A percentile compares a stretch with the other conserved stretches of the same genome.
These are phyloP conservation scores for Pseudocohnilembus persalinus DNA, from an alignment of 169 alveolate species.

Conservation along the genomic window DNA sequence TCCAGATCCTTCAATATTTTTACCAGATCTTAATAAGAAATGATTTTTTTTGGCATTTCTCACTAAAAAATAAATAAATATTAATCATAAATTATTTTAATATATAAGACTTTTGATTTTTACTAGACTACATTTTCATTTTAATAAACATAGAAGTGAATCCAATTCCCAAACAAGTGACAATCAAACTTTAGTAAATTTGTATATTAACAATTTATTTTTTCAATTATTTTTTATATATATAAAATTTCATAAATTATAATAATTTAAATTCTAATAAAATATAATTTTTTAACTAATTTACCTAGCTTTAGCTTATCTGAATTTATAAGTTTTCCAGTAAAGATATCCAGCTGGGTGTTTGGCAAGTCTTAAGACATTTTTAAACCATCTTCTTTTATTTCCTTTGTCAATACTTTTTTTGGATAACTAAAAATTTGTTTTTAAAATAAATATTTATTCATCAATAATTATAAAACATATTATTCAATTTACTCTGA, in stretches of 20 bases:
- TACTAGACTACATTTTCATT: conserved; percentile 17
- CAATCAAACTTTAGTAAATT: conserved; percentile 43
- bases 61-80: conserved; percentile 9
- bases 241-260: no score
- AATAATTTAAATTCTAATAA: no score
- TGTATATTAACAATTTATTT: conserved; percentile 7
- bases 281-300: conserved; percentile 13
- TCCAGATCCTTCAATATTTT: conserved; percentile 48
- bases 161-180: conserved; percentile 43
- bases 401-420: conserved; percentile 68
- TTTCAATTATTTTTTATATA: conserved; percentile 36
- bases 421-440: conserved; percentile 28
- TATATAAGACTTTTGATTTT: not conserved
- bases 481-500: conserved; percentile 44
- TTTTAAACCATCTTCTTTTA: conserved; percentile 78
- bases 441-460: not conserved
- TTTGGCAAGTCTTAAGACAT: conserved; percentile 66
- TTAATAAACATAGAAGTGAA: conserved; percentile 15
- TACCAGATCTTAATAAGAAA: conserved; percentile 30
- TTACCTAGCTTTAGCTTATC: conserved; percentile 49
- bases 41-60: conserved; percentile 24
- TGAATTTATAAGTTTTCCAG: conserved; percentile 69
- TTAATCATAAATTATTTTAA: not conserved
- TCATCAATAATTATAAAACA: not conserved
- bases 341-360: conserved; percentile 66